A percentile compares a stretch with the other conserved stretches of the same genome.
These are phyloP conservation scores for Euphorbia tirucalli DNA, from an alignment of 345 rosid species.

Conservation along the genomic window DNA sequence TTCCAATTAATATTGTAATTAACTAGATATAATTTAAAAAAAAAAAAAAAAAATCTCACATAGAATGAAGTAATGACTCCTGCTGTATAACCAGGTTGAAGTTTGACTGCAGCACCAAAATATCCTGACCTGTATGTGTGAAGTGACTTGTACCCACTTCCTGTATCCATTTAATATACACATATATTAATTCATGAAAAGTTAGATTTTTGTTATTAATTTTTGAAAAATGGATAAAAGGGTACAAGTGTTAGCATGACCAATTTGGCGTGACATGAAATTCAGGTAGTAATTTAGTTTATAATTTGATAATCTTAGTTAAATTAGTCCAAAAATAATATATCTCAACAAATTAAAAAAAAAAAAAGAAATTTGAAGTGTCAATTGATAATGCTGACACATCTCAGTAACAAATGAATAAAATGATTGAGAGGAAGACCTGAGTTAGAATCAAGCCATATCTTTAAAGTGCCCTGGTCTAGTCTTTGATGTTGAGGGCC, in stretches of 20 bases:
- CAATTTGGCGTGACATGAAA: too few species aligned
- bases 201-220: too few species aligned
- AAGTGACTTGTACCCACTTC: conserved; percentile 89
- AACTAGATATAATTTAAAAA: too few species aligned
- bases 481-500: conserved; percentile 78
- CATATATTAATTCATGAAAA: not conserved
- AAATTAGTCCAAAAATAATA: not conserved
- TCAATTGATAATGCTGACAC: too few species aligned
- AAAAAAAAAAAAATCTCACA: conserved; percentile 31
- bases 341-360: too few species aligned
- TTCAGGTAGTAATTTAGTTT: too few species aligned
- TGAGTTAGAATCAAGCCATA: conserved; percentile 71
- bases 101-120: conserved; percentile 79
- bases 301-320: too few species aligned
- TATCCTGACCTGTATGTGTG: conserved; percentile 67
- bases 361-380: not conserved
- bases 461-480: conserved; percentile 53
- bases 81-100: conserved; percentile 89
- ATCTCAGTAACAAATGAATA: too few species aligned
- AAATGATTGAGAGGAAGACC: conserved; percentile 34
- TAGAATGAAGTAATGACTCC: conserved; percentile 86
- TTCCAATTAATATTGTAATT: too few species aligned
- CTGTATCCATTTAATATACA: conserved; percentile 36
- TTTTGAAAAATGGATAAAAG: too few species aligned
- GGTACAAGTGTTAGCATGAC: too few species aligned